A percentile compares a stretch with the other conserved stretches of the same genome.
These are phyloP conservation scores for Lagenidium giganteum DNA, from an alignment of 352 stramenopile species.

Conservation along the genomic window DNA sequence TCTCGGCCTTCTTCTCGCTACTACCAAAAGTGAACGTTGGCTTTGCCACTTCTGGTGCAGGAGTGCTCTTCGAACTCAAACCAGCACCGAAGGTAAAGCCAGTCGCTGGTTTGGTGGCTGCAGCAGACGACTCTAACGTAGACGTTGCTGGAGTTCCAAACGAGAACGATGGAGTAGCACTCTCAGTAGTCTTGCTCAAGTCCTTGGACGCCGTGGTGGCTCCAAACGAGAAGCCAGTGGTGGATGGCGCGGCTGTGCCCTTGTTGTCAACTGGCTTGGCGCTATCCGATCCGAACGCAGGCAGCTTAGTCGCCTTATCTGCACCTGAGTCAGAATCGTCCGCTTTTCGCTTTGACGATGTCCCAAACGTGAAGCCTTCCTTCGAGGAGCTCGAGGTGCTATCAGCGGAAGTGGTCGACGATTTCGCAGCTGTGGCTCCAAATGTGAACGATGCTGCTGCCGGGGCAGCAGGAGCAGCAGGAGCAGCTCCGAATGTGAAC, in stretches of 20 bases:
- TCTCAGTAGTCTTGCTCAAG: neutral
- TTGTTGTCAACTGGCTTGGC: too few relatives aligned
- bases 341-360: neutral
- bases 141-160: neutral
- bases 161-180: neutral
- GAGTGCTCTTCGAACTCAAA: conserved; percentile 2
- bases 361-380: conserved; percentile 7
- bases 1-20: neutral
- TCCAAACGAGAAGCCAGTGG: conserved; percentile 14
- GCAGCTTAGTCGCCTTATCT: too few relatives aligned
- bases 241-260: neutral
- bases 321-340: neutral
- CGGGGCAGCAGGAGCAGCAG: neutral
- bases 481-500: too few relatives aligned
- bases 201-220: neutral
- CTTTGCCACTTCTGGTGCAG: conserved; percentile 1
- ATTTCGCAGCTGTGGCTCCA: too few relatives aligned
- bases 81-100: conserved; percentile 7
- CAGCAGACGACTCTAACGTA: neutral
- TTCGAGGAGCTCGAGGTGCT: too few relatives aligned
- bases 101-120: neutral
- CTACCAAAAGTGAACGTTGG: conserved; percentile 6
- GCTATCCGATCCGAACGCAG: too few relatives aligned
- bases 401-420: too few relatives aligned
- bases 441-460: too few relatives aligned